Percentiles rank a stretch among this genome's conserved stretches.
Evolutionary conservation across 768 basidiomycete genomes (phyloP).

Genomic region (Leucocoprinus sp.): DNA sequence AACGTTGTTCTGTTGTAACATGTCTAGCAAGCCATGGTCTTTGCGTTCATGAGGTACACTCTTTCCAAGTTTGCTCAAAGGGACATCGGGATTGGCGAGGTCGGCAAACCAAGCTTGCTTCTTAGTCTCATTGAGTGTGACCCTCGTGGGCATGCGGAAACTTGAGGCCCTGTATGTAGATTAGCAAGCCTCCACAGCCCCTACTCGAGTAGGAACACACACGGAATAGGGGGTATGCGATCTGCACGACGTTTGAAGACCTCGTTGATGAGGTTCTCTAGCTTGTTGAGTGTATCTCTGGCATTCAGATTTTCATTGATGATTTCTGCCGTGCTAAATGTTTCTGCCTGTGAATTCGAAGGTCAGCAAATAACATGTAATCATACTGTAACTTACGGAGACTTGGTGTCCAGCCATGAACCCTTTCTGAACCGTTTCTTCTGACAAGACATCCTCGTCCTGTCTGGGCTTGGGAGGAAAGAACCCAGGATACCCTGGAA

Average conservation of each 20-base stretch:
- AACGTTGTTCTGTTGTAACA: conserved; percentile 68
- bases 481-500: conserved; percentile 65
- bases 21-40: conserved; percentile 75
- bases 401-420: conserved; percentile 47
- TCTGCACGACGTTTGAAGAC: conserved; percentile 61
- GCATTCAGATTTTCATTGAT: conserved; percentile 41
- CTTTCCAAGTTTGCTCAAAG: conserved; percentile 73
- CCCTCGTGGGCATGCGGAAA: conserved; percentile 76
- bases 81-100: conserved; percentile 73
- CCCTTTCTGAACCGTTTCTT: conserved; percentile 58
- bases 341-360: conserved; percentile 43
- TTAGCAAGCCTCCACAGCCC: neutral
- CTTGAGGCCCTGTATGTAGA: conserved; percentile 40
- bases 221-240: conserved; percentile 55
- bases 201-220: conserved; percentile 20
- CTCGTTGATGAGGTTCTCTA: conserved; percentile 73
- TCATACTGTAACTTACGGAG: conserved; percentile 35
- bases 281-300: conserved; percentile 42
- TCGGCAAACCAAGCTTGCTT: conserved; percentile 80
- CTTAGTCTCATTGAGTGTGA: conserved; percentile 73
- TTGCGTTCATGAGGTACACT: conserved; percentile 83
- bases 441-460: conserved; percentile 66
- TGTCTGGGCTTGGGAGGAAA: conserved; percentile 68
- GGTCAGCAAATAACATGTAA: neutral
- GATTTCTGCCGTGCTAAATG: conserved; percentile 49